These are phyloP conservation scores for Colletotrichum viniferum DNA, from an alignment of 2,329 filamentous ascomycete genomes.

Conservation along the genomic window DNA sequence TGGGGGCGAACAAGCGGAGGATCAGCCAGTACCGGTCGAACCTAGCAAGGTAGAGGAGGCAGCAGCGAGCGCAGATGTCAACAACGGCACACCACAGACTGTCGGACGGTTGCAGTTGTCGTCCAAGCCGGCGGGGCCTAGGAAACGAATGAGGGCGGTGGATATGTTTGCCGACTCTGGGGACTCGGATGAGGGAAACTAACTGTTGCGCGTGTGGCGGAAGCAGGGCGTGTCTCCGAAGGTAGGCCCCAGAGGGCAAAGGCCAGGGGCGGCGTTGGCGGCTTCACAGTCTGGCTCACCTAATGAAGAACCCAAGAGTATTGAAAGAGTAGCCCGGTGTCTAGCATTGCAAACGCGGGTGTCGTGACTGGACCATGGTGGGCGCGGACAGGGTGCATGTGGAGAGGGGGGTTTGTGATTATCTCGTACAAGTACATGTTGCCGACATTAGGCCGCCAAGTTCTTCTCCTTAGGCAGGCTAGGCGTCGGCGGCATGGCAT, in stretches of 20 bases:
- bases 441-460: neutral
- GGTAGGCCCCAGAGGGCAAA: neutral
- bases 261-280: neutral
- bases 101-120: conserved; percentile 26
- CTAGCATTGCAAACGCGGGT: neutral
- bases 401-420: conserved; percentile 5
- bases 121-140: conserved; percentile 34
- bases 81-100: neutral
- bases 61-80: conserved; percentile 22
- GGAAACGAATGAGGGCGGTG: conserved; percentile 74
- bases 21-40: conserved; percentile 10
- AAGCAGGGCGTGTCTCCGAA: neutral
- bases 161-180: conserved; percentile 89
- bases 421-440: neutral
- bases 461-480: neutral
- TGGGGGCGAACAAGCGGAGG: neutral
- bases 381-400: conserved; percentile 3
- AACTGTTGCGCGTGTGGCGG: neutral
- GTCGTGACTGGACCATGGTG: conserved; percentile 1
- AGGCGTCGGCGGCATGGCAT: neutral
- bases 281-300: conserved; percentile 11
- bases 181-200: conserved; percentile 42
- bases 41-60: neutral
- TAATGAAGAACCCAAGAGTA: neutral
- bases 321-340: neutral